Evolutionary conservation across 257 asterid genomes (phyloP), one percentile per base, ranked within the genome.

Genomic region (Ophiorrhiza pumila): DNA sequence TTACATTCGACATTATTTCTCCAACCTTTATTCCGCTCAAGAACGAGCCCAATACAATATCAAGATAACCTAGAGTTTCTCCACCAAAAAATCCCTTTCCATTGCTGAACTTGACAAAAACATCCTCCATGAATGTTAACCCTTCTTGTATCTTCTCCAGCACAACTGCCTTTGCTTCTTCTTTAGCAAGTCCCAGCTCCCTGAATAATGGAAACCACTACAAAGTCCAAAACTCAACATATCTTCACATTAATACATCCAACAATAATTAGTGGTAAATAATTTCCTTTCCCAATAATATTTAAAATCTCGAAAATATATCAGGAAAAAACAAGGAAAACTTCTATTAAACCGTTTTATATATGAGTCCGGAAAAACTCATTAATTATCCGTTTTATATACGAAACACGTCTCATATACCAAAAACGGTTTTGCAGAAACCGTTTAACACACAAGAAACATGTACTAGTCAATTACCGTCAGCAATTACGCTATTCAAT

Each of bases 41-140:
- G 49, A 57, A 68, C 71, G 80, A 56, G 4, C 93, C 93, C 27
- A 85, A 75, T 6, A 75, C 83, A 41, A 88, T 80, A 69, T 88
- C 91, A 1, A 86, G 55, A 61, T 64, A 82, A 17, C 88, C 93
- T 22, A 86, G 63, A 17, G 5, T 76, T 1, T 82, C 84, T 68
- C 91, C 93, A 32, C 93, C 86, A 56, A 84, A 88, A 57, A 74
- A 88, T 0, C 71, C 59, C 41, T 78, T 78, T 20, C 85, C 89
- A 65, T 81, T 79, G 67, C 87, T 79, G 12, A 73, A 55, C 3
- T 57, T 49, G 12, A 65, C 75, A 37, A 79, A 87, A 41, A 79
- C 87, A 43, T 79, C 82, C 61, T 85, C 87, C 56, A 84, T 37
- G 27, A 77, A 76, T n/a, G 69, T 49, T 17, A 47, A 3, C 1